A percentile compares a stretch with the other conserved stretches of the same genome.
These are phyloP conservation scores for Triticum dicoccoides DNA, from an alignment of 176 grass and related monocot species.

Conservation along the genomic window DNA sequence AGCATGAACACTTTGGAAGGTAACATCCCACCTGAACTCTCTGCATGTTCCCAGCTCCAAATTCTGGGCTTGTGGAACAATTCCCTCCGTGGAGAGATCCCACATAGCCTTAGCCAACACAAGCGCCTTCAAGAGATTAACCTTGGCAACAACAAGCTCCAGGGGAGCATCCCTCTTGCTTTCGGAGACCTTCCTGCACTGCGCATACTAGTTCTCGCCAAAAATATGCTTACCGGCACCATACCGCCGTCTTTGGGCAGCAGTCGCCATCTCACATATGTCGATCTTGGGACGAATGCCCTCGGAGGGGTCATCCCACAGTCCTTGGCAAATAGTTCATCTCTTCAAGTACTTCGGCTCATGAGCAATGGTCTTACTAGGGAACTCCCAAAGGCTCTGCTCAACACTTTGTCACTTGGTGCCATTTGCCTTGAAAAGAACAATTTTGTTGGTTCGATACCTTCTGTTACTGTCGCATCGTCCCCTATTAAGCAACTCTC, in stretches of 20 bases:
- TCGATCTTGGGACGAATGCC: slow-evolving; percentile 42
- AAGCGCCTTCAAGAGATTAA: slow-evolving; percentile 26
- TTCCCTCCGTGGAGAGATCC: slow-evolving; percentile 31
- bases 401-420: slow-evolving; percentile 31
- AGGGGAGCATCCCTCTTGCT: slow-evolving; percentile 43
- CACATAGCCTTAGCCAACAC: slow-evolving; percentile 23
- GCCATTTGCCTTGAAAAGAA: slow-evolving; percentile 17
- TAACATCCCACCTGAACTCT: slow-evolving; percentile 38
- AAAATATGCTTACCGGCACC: slow-evolving; percentile 19
- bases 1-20: slow-evolving; percentile 54
- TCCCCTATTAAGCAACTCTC: slow-evolving; percentile 6
- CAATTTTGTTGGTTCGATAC: slow-evolving; percentile 18
- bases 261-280: slow-evolving; percentile 8
- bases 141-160: slow-evolving; percentile 43
- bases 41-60: slow-evolving; percentile 27
- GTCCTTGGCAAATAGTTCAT: slow-evolving; percentile 41
- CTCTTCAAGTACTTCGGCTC: slow-evolving; percentile 43
- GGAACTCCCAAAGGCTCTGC: slow-evolving; percentile 40
- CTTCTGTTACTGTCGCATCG: not conserved
- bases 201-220: slow-evolving; percentile 17
- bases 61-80: slow-evolving; percentile 30
- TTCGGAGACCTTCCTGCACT: slow-evolving; percentile 36
- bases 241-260: slow-evolving; percentile 41
- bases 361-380: slow-evolving; percentile 45
- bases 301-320: slow-evolving; percentile 42